Base-by-base conservation (phyloP, 257 asterid species). In the Solanum sejunctum region DNA sequence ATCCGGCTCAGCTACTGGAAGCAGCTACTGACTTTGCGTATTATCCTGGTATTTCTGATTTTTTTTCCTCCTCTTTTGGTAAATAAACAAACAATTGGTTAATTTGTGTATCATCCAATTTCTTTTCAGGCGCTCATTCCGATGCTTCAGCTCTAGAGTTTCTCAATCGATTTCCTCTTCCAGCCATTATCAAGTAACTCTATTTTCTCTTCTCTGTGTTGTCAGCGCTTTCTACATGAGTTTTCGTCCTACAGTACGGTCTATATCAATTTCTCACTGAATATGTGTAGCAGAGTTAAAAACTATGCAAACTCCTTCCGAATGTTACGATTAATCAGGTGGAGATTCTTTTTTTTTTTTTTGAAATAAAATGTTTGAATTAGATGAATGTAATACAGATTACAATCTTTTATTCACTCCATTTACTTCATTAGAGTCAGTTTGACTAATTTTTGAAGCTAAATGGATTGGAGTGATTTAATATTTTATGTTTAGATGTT, bases 11-110 rank as follows among this genome's bases (percentile, higher is more conserved):
- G 84, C 84, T 96, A 26, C 94, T 94, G 57, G 90, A 87, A 85
- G 99, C 98, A 61, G 94, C 98, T 86, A 85, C 95, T 84, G 97
- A 92, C 51, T 91, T 93, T 86, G 89, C 95, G 82, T 80, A 70
- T 70, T 85, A 91, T 58, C 92, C 90, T 21, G 98, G 98, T 96
- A 23, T 26, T 16, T 18, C 26, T 18, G 21, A 39, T 2, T 15
- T 56, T 61, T 26, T 63, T n/a, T 49, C 26, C 3, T 61, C 28
- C 21, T 32, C 23, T 43, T 12, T 41, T 1, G 63, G 39, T 36
- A 36, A 36, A 36, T 49, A 6, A 26, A 39, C 23, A 36, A 73
- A 17, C 73, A 39, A 16, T 15, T 85, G 69, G 49, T 80, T 63
- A 39, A 36, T 57, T 12, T 8, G 7, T 36, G 18, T 67, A n/a